phyloP scores from a whole-genome alignment of 1,284 basidiomycete genomes.

The Moniliophthora roreri region DNA sequence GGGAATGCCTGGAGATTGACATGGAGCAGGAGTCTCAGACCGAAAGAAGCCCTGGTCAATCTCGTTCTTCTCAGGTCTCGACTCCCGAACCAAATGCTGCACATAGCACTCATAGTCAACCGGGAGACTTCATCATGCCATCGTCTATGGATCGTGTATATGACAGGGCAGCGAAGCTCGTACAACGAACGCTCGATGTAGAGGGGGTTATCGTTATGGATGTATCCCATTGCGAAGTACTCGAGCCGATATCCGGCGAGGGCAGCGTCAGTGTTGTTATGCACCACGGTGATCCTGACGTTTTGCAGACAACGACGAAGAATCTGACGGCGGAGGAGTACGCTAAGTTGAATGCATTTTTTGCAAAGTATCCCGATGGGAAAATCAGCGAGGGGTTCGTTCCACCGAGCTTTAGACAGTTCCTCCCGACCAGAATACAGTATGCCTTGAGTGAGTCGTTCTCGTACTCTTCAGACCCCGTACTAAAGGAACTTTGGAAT shows the following conservation, averaged over 20 bases:
- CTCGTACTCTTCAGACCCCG: neutral
- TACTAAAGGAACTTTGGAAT: conserved; percentile 4
- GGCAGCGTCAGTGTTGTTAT: conserved; percentile 64
- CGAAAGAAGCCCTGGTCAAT: neutral
- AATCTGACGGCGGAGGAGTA: conserved; percentile 71
- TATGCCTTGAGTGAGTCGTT: conserved; percentile 75
- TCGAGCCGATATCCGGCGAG: conserved; percentile 72
- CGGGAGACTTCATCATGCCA: conserved; percentile 31
- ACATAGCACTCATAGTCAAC: neutral
- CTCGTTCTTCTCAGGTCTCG: conserved; percentile 14
- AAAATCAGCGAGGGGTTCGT: conserved; percentile 84
- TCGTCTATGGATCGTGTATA: conserved; percentile 87
- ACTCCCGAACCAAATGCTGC: neutral
- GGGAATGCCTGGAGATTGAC: conserved; percentile 93
- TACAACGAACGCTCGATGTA: conserved; percentile 87
- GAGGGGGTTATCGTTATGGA: conserved; percentile 93
- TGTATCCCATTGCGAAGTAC: conserved; percentile 86
- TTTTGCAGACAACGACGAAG: conserved; percentile 41
- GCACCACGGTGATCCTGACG: conserved; percentile 43
- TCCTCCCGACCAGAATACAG: conserved; percentile 78
- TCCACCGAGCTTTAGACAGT: conserved; percentile 74
- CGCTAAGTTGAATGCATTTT: conserved; percentile 71
- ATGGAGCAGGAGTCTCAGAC: conserved; percentile 35
- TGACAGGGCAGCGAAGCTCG: conserved; percentile 82
- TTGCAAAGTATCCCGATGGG: conserved; percentile 78